Percentiles rank a stretch among this genome's conserved stretches.
phyloP scores from a whole-genome alignment of 2,329 filamentous ascomycete species.

The Alternaria infectoria region DNA sequence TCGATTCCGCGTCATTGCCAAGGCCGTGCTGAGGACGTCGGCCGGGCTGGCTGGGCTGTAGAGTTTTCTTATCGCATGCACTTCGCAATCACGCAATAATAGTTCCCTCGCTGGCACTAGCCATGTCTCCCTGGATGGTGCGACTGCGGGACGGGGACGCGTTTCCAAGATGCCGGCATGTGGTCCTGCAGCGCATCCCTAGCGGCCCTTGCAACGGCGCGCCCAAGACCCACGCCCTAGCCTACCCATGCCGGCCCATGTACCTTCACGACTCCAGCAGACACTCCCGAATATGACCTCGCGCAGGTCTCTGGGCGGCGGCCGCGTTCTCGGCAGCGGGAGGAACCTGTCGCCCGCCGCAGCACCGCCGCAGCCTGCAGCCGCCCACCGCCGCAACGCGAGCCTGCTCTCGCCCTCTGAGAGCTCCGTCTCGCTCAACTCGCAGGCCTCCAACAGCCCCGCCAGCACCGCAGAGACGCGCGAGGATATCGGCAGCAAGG shows the following conservation, averaged over 20 bases:
- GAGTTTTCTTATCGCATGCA: not conserved
- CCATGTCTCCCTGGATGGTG: not conserved
- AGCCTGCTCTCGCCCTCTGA: constrained; percentile 66
- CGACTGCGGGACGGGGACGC: not conserved
- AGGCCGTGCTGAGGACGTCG: constrained; percentile 5
- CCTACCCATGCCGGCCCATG: constrained; percentile 20
- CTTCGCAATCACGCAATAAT: not conserved
- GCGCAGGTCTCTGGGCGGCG: constrained; percentile 79
- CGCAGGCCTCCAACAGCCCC: constrained; percentile 74
- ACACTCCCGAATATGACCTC: constrained; percentile 43
- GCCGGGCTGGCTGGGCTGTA: not conserved
- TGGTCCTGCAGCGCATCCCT: constrained; percentile 21
- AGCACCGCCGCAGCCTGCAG: constrained; percentile 41
- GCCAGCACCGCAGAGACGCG: constrained; percentile 68
- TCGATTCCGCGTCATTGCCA: constrained; percentile 21
- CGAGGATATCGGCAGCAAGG: constrained; percentile 81
- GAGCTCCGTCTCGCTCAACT: constrained; percentile 80
- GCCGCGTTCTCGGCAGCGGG: constrained; percentile 86
- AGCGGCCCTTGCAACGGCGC: constrained; percentile 21
- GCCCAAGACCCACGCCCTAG: constrained; percentile 17
- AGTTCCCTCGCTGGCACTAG: not conserved
- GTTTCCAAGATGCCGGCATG: constrained; percentile 9
- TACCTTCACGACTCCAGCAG: constrained; percentile 22
- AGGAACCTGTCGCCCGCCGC: constrained; percentile 76
- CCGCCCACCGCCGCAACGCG: constrained; percentile 50